phyloP scores from a whole-genome alignment of 2,329 filamentous ascomycete species.

The Aspergillus cejpii region DNA sequence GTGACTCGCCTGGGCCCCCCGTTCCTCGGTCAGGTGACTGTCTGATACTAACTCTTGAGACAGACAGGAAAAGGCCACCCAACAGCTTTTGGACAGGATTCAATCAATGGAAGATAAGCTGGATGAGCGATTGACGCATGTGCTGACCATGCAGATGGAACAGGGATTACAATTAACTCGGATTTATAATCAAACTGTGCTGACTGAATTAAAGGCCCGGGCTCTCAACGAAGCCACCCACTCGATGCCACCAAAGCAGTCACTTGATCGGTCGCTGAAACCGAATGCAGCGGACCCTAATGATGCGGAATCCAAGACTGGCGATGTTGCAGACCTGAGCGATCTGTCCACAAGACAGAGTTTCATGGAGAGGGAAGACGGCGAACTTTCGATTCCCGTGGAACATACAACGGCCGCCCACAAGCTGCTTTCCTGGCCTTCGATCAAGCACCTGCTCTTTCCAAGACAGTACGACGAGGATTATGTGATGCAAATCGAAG shows the following conservation, averaged over 20 bases:
- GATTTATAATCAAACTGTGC: neutral
- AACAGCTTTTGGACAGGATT: constrained; percentile 33
- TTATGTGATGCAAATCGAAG: constrained; percentile 71
- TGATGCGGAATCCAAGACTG: constrained; percentile 14
- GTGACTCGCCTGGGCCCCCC: constrained; percentile 25
- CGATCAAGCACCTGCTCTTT: constrained; percentile 58
- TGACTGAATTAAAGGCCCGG: constrained; percentile 4
- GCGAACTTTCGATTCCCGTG: constrained; percentile 65
- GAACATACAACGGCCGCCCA: constrained; percentile 90
- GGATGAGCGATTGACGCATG: constrained; percentile 19
- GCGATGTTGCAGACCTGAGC: constrained; percentile 1
- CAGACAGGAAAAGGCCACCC: constrained; percentile 39
- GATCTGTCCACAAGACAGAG: constrained; percentile 6
- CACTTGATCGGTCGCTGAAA: constrained; percentile 23
- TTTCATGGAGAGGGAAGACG: constrained; percentile 32
- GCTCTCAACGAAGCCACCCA: constrained; percentile 4
- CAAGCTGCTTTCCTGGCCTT: constrained; percentile 65
- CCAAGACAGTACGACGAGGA: constrained; percentile 53
- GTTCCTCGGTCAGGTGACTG: neutral
- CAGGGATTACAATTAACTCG: constrained; percentile 11
- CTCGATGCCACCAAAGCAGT: constrained; percentile 7
- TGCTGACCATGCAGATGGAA: constrained; percentile 17
- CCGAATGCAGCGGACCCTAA: constrained; percentile 11
- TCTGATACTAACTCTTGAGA: constrained; percentile 4
- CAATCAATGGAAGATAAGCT: constrained; percentile 28